A percentile compares a stretch with the other conserved stretches of the same genome.
phyloP scores from a whole-genome alignment of 2,329 filamentous ascomycete genomes.

The Clonostachys solani region DNA sequence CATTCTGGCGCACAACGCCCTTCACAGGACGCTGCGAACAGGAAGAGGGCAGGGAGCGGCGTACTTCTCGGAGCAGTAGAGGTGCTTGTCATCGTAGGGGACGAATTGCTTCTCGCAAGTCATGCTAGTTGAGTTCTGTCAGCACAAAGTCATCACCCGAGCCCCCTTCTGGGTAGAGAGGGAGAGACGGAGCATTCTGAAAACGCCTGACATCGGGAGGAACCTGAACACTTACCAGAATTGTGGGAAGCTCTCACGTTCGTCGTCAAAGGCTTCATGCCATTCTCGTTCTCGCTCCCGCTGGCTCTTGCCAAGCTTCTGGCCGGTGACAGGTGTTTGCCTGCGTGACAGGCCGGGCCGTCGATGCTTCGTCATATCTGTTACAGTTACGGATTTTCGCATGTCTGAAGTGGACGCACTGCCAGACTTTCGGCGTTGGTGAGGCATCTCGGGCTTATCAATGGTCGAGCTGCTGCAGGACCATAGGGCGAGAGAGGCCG shows the following conservation, averaged over 20 bases:
- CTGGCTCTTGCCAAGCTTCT: conserved; percentile 46
- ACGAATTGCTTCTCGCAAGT: conserved; percentile 64
- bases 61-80: conserved; percentile 63
- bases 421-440: conserved; percentile 51
- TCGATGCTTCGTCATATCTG: conserved; percentile 42
- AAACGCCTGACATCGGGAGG: not conserved
- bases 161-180: not conserved
- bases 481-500: not conserved
- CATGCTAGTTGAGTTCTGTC: conserved; percentile 42
- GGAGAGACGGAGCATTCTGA: not conserved
- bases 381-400: conserved; percentile 40
- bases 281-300: conserved; percentile 46
- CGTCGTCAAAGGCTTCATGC: conserved; percentile 49
- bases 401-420: conserved; percentile 52
- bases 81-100: conserved; percentile 48
- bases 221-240: conserved; percentile 49
- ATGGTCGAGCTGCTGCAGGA: not conserved
- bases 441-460: conserved; percentile 37
- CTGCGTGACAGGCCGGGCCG: conserved; percentile 40
- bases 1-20: conserved; percentile 2
- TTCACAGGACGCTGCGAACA: not conserved
- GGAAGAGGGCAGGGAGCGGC: conserved; percentile 16
- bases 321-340: conserved; percentile 29
- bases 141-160: conserved; percentile 5
- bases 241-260: conserved; percentile 60